Evolutionary conservation across 139 green algal genomes (phyloP).

Genomic region (Ettlia oleoabundans): DNA sequence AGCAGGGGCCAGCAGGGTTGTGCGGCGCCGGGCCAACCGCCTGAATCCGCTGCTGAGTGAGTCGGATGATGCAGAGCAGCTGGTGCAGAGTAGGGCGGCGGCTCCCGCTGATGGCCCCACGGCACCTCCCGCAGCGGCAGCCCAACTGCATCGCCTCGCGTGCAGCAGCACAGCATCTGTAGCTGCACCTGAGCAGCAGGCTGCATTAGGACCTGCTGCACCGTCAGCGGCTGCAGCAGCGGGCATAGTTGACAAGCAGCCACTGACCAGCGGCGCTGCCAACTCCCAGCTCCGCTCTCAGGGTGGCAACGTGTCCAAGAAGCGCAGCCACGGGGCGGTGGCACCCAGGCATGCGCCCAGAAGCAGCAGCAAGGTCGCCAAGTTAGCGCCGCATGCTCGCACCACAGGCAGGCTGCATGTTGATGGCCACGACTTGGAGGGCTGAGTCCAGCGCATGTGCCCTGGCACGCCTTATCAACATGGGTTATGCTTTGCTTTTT

Average conservation of each 20-base stretch:
- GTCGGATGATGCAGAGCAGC: background rate
- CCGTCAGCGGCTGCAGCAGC: background rate
- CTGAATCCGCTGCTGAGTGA: slow-evolving; percentile 15
- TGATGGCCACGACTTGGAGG: too few species aligned
- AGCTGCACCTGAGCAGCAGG: background rate
- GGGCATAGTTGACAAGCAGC: too few species aligned
- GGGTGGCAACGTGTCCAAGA: background rate
- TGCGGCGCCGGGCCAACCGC: too few species aligned
- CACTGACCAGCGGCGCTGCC: background rate
- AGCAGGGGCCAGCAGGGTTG: too few species aligned
- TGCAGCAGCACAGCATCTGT: too few species aligned
- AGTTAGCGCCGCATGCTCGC: background rate
- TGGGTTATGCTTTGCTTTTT: too few species aligned
- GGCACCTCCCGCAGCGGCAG: too few species aligned
- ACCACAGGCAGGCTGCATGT: too few species aligned
- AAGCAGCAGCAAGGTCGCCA: background rate
- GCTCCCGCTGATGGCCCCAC: too few species aligned
- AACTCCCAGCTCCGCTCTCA: background rate
- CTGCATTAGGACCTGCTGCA: background rate
- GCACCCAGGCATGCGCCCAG: background rate
- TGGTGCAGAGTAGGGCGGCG: background rate
- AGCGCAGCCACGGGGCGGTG: background rate
- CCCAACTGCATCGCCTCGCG: too few species aligned
- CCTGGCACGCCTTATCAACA: too few species aligned
- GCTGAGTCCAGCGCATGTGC: too few species aligned